A percentile compares a stretch with the other conserved stretches of the same genome.
Evolutionary conservation across 192 early-diverging fungal species (phyloP).

Genomic region (Podochytrium sp.): DNA sequence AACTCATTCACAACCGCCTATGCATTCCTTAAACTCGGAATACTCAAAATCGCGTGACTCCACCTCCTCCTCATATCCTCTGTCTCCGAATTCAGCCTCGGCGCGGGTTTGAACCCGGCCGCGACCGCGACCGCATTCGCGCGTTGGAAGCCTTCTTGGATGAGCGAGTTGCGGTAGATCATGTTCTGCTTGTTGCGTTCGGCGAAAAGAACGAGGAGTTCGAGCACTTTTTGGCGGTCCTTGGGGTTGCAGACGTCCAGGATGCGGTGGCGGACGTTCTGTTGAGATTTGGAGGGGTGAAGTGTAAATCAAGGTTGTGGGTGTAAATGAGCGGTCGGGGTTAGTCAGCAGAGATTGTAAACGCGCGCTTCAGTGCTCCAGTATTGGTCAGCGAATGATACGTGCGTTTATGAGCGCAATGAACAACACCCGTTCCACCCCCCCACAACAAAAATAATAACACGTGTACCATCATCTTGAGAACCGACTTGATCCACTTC

Average conservation of each 20-base stretch:
- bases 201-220: not conserved
- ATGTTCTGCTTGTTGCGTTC: conserved; percentile 15
- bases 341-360: no score
- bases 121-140: not conserved
- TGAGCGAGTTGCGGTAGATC: not conserved
- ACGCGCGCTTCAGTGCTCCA: no score
- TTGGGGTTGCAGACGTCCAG: not conserved
- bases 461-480: not conserved
- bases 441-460: no score
- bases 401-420: no score
- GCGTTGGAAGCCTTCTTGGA: not conserved
- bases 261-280: not conserved
- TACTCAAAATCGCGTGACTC: not conserved
- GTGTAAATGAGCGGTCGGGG: no score
- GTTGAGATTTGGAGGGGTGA: no score
- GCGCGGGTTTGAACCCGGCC: not conserved
- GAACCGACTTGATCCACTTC: not conserved
- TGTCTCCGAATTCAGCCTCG: not conserved
- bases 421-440: no score
- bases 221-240: conserved; percentile 2
- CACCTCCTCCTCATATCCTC: not conserved
- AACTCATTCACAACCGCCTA: not conserved
- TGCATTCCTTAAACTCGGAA: no score
- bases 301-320: no score
- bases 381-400: no score